phyloP scores from a whole-genome alignment of 495 filamentous ascomycete genomes.

The Aspergillus egyptiacus region DNA sequence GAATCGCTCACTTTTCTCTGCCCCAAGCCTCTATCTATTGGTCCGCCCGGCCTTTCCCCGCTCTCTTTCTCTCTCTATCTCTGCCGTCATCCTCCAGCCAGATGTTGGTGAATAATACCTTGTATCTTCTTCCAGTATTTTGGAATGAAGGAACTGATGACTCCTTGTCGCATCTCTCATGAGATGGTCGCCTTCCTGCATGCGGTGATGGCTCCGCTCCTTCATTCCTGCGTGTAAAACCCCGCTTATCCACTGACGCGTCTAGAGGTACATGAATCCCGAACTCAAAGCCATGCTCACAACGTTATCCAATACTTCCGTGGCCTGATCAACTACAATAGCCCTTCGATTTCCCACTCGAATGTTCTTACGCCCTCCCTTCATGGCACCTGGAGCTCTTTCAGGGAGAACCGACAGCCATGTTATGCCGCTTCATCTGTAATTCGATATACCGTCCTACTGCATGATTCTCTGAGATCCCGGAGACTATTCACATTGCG shows the following conservation, averaged over 20 bases:
- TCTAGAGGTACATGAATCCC: too few relatives aligned
- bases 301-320: too few relatives aligned
- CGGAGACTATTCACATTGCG: too few relatives aligned
- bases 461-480: too few relatives aligned
- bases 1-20: constrained; percentile 18
- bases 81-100: neutral
- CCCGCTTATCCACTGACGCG: constrained; percentile 11
- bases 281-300: too few relatives aligned
- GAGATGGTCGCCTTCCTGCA: neutral
- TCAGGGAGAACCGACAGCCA: neutral
- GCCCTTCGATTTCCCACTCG: neutral
- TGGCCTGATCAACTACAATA: neutral
- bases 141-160: neutral
- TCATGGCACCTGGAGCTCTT: neutral
- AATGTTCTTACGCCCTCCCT: neutral
- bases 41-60: constrained; percentile 15
- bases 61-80: constrained; percentile 6
- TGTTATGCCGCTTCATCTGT: too few relatives aligned
- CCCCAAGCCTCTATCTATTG: constrained; percentile 9
- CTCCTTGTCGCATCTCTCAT: neutral
- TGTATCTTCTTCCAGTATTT: neutral
- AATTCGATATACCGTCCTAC: too few relatives aligned
- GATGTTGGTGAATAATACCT: too few relatives aligned
- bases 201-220: constrained; percentile 5
- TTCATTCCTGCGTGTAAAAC: constrained; percentile 7